Evolutionary conservation across 2,329 filamentous ascomycete species (phyloP), one percentile per base, ranked within the genome.

Genomic region (Fusarium sp.): DNA sequence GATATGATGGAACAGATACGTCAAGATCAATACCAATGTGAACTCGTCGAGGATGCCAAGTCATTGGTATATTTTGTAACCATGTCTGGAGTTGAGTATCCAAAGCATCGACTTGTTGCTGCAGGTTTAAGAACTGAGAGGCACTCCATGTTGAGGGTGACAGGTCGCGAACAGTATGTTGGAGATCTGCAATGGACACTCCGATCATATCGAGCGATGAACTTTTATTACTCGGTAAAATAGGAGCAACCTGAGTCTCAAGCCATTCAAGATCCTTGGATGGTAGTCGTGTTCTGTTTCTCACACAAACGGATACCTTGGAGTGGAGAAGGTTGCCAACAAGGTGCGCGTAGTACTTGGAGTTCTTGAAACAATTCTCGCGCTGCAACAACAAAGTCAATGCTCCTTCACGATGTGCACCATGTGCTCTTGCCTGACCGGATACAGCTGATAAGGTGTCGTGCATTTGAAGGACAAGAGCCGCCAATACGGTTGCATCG

Each of bases 301-400:
- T 62, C 11, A 73, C 41, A 0, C 42, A 52, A 5, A 45, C 35
- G 0, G 66, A 73, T 2, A 73, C 40, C 10, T 37, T 62, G 14
- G 67, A 64, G 27, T 73, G 70, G 5, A 73, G 44, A 2, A 72
- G 53, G 14, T 72, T 72, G 11, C 69, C 55, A 2, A 72, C 8
- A 1, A 72, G 18, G 9, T 56, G 57, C 3, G 37, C 42, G 13
- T 63, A 55, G 0, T 72, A 56, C 11, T 49, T 60, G 0, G 46
- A 57, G 2, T 15, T 38, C 2, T 15, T 17, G 2, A 41, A 20
- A 1, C 13, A 17, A 1, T 13, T 11, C 5, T 58, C n/a, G 30
- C 66, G 26, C 15, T 67, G 59, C 10, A 58, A 37, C 1, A 73
- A 14, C 14, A 73, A 26, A 1, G 67, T 46, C 14, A 68, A 45